Conservation (phyloP, 2,329 filamentous ascomycete genomes). For the Calonectria pseudoturangicola region DNA sequence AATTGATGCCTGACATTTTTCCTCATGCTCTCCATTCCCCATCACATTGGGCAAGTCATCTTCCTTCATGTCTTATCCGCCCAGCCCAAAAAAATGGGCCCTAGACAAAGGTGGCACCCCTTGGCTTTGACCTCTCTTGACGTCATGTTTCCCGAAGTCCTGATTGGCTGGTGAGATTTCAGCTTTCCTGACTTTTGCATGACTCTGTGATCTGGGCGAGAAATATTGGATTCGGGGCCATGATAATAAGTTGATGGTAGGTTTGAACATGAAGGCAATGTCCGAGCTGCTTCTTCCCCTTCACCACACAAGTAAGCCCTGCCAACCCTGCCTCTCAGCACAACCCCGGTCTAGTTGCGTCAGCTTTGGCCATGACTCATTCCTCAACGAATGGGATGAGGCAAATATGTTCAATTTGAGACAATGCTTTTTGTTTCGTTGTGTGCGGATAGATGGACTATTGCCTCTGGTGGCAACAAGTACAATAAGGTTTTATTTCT, state of each 20-base stretch:
- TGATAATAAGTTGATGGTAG: background rate
- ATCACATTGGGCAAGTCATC: slow-evolving; percentile 16
- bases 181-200: slow-evolving; percentile 40
- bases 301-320: slow-evolving; percentile 19
- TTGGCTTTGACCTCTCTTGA: slow-evolving; percentile 41
- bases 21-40: background rate
- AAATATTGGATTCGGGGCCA: background rate
- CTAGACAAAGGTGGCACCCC: slow-evolving; percentile 3
- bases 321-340: slow-evolving; percentile 33
- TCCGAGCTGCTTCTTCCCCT: background rate
- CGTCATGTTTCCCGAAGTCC: slow-evolving; percentile 49
- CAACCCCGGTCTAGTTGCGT: slow-evolving; percentile 44
- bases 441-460: background rate
- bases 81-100: slow-evolving; percentile 17
- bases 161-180: slow-evolving; percentile 50
- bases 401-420: slow-evolving; percentile 20
- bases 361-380: slow-evolving; percentile 32
- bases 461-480: background rate
- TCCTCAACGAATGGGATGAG: slow-evolving; percentile 3
- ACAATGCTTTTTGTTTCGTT: background rate
- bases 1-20: slow-evolving; percentile 5
- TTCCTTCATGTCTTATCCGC: slow-evolving; percentile 27
- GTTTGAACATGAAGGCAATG: slow-evolving; percentile 22
- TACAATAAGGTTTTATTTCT: no score
- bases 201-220: background rate